Evolutionary conservation across 306 rosid genomes (phyloP).

Genomic region (Malus sieversii): DNA sequence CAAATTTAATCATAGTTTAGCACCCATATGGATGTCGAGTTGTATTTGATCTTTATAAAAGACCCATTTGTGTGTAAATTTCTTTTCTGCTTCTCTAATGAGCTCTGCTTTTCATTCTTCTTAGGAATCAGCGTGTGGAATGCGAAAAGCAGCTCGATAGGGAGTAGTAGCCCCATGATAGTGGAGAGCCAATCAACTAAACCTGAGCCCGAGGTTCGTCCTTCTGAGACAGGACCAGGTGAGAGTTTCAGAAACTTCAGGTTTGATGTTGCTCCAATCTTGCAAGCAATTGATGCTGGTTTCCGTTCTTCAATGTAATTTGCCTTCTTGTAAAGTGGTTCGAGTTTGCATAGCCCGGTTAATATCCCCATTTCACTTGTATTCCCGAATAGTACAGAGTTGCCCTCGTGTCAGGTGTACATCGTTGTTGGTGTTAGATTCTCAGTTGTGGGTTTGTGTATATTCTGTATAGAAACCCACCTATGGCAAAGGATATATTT

Average conservation of each 20-base stretch:
- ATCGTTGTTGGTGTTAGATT: conserved; percentile 19
- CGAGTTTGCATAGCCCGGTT: conserved; percentile 19
- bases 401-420: conserved; percentile 17
- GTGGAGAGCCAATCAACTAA: conserved; percentile 49
- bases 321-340: conserved; percentile 28
- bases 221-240: conserved; percentile 45
- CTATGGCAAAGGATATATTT: conserved; percentile 19
- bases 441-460: conserved; percentile 39
- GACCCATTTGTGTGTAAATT: background rate
- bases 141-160: conserved; percentile 55
- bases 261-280: conserved; percentile 51
- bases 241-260: conserved; percentile 70
- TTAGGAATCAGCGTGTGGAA: conserved; percentile 76
- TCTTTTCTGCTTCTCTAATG: conserved; percentile 9
- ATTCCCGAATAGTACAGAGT: background rate
- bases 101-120: conserved; percentile 16
- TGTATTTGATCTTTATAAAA: background rate
- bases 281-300: conserved; percentile 67
- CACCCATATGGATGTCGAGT: background rate
- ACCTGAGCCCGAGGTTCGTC: conserved; percentile 44
- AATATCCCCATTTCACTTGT: conserved; percentile 10
- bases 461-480: conserved; percentile 45
- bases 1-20: background rate
- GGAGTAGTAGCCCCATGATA: conserved; percentile 40
- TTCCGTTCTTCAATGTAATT: conserved; percentile 40